Evolutionary conservation across 768 basidiomycete species (phyloP).

Genomic region (Thelephora ganbajun): DNA sequence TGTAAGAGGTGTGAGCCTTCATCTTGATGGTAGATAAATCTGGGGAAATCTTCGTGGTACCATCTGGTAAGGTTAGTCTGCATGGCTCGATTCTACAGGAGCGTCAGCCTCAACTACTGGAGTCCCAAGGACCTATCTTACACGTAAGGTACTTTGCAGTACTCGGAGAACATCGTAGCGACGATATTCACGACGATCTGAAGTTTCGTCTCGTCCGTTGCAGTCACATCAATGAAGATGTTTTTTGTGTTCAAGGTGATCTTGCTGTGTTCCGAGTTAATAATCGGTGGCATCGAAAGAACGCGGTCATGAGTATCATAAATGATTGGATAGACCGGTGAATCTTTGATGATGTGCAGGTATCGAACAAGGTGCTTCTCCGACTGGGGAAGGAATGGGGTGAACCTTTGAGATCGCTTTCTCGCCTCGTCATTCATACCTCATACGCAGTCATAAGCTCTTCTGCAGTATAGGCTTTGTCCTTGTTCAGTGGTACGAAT

Average conservation of each 20-base stretch:
- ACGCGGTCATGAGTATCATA: constrained; percentile 84
- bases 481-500: constrained; percentile 78
- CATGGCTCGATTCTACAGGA: constrained; percentile 79
- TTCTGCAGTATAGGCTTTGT: constrained; percentile 67
- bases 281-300: constrained; percentile 95
- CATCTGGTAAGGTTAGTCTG: constrained; percentile 68
- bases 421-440: constrained; percentile 25
- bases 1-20: constrained; percentile 72
- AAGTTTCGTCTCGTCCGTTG: constrained; percentile 93
- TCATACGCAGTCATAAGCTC: constrained; percentile 92
- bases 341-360: constrained; percentile 86
- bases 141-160: constrained; percentile 74
- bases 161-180: constrained; percentile 96
- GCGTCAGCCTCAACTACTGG: background rate
- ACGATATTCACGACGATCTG: constrained; percentile 93
- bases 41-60: constrained; percentile 63
- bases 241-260: constrained; percentile 89
- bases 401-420: background rate
- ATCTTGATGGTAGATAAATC: constrained; percentile 63
- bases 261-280: constrained; percentile 95
- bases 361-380: constrained; percentile 87
- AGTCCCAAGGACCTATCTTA: constrained; percentile 1
- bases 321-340: constrained; percentile 94
- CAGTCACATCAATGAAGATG: constrained; percentile 94
- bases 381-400: constrained; percentile 31